Evolutionary conservation across 345 rosid genomes (phyloP).

Genomic region (Gossypium australe): DNA sequence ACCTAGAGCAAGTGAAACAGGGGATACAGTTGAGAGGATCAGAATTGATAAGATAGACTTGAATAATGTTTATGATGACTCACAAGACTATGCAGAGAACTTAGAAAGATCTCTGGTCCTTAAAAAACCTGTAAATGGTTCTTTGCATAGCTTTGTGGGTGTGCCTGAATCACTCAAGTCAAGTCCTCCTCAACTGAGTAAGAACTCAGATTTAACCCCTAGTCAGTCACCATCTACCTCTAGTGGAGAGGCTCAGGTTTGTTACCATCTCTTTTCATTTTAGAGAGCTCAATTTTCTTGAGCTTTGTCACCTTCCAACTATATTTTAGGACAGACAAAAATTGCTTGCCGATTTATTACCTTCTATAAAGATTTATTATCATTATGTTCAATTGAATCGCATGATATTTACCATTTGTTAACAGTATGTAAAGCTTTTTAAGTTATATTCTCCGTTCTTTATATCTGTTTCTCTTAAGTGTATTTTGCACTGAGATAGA

Average conservation of each 20-base stretch:
- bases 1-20: constrained; percentile 22
- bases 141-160: constrained; percentile 31
- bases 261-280: background rate
- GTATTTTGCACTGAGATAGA: background rate
- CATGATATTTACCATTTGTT: background rate
- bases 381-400: background rate
- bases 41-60: constrained; percentile 53
- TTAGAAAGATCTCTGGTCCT: constrained; percentile 28
- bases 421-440: background rate
- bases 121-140: constrained; percentile 23
- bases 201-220: constrained; percentile 49
- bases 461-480: background rate
- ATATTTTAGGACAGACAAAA: background rate
- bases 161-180: constrained; percentile 35
- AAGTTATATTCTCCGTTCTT: background rate
- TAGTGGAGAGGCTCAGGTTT: constrained; percentile 62
- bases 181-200: constrained; percentile 46
- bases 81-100: constrained; percentile 38
- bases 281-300: background rate
- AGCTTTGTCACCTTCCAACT: constrained; percentile 5
- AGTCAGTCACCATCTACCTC: constrained; percentile 61
- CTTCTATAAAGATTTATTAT: background rate
- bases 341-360: background rate
- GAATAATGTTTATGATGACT: constrained; percentile 50
- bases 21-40: constrained; percentile 19